A percentile compares a stretch with the other conserved stretches of the same genome.
Conservation (phyloP, 2,329 filamentous ascomycete genomes). For the Coniosporium tulheliwenetii region DNA sequence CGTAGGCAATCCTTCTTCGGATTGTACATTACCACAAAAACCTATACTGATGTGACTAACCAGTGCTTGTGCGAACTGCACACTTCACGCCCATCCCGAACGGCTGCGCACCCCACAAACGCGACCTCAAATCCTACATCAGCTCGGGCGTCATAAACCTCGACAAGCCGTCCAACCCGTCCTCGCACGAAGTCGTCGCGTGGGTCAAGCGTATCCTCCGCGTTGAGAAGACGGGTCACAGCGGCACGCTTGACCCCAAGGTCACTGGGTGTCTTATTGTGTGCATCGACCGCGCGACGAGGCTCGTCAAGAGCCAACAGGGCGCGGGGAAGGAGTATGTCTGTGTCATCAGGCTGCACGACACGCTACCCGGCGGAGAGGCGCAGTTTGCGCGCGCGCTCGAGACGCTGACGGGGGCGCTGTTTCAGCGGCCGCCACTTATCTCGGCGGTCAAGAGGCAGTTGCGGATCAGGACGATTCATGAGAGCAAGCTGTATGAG, state of each 20-base stretch:
- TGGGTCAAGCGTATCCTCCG: constrained; percentile 98
- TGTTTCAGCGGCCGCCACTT: constrained; percentile 92
- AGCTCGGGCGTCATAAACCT: constrained; percentile 97
- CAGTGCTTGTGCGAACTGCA: constrained; percentile 81
- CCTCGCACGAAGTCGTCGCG: constrained; percentile 95
- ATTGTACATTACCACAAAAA: neutral
- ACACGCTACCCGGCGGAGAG: constrained; percentile 86
- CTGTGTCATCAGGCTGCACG: constrained; percentile 85
- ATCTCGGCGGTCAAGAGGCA: constrained; percentile 99
- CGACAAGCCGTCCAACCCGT: constrained; percentile 94
- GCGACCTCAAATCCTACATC: constrained; percentile 94
- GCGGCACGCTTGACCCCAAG: constrained; percentile 94
- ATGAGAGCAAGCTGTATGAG: constrained; percentile 88
- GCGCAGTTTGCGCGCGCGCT: constrained; percentile 84
- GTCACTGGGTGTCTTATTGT: constrained; percentile 93
- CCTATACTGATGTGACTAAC: constrained; percentile 10
- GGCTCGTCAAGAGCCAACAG: constrained; percentile 97
- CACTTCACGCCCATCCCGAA: constrained; percentile 95
- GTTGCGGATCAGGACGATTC: constrained; percentile 92
- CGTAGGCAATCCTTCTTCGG: constrained; percentile 39
- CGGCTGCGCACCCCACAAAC: constrained; percentile 79
- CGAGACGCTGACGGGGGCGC: constrained; percentile 87
- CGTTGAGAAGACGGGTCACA: constrained; percentile 94
- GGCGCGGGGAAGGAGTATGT: constrained; percentile 99
- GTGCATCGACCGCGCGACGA: constrained; percentile 90